A percentile compares a stretch with the other conserved stretches of the same genome.
phyloP scores from a whole-genome alignment of 306 rosid genomes.

The Acmispon strigosus region DNA sequence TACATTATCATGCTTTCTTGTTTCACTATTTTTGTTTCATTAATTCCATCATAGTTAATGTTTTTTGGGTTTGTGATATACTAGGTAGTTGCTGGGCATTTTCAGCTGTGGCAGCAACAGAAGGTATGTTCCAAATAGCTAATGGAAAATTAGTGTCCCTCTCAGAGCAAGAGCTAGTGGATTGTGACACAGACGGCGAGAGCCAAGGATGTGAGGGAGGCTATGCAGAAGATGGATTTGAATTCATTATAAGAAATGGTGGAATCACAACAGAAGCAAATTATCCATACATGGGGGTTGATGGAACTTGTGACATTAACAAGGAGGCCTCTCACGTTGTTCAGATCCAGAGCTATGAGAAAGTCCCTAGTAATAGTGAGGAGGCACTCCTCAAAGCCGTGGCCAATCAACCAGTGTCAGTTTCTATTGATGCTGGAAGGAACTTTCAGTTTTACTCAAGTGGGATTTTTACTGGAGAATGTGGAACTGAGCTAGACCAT shows the following conservation, averaged over 20 bases:
- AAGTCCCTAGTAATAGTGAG: conserved; percentile 16
- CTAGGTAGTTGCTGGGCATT: conserved; percentile 26
- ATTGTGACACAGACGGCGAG: conserved; percentile 4
- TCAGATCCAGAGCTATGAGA: background rate
- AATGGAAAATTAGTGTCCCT: conserved; percentile 9
- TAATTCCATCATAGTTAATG: background rate
- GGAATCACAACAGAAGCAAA: conserved; percentile 19
- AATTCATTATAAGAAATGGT: background rate
- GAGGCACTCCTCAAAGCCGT: background rate
- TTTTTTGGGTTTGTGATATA: background rate
- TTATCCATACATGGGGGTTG: conserved; percentile 3
- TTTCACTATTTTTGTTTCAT: background rate
- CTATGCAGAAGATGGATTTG: background rate
- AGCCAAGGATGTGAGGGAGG: conserved; percentile 18
- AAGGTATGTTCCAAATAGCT: background rate
- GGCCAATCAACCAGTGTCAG: conserved; percentile 12
- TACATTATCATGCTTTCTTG: background rate
- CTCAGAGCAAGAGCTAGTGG: conserved; percentile 23
- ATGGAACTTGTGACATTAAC: background rate
- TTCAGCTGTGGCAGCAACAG: conserved; percentile 5
- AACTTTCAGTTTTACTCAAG: conserved; percentile 9
- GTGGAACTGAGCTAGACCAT: background rate
- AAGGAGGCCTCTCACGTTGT: background rate
- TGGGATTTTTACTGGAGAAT: conserved; percentile 5
- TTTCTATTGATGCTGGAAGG: background rate